Conservation (phyloP, 306 rosid genomes). For the Acacia crassicarpa region DNA sequence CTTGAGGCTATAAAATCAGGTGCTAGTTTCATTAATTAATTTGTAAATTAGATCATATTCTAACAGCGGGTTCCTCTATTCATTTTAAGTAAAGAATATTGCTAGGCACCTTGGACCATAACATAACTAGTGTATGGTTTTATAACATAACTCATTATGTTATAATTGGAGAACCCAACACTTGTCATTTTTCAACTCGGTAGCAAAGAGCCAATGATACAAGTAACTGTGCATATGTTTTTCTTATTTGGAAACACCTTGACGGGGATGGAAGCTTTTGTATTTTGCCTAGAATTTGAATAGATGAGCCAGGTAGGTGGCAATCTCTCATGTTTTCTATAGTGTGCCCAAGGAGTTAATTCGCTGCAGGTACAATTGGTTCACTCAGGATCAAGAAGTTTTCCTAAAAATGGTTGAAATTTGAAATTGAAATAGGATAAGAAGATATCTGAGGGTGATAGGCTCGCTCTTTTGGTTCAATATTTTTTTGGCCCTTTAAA, state of each 20-base stretch:
- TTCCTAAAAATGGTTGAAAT: neutral
- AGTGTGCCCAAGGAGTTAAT: neutral
- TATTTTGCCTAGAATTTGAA: neutral
- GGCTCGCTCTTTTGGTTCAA: slow-evolving; percentile 7
- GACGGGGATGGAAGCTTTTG: neutral
- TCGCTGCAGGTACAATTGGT: neutral
- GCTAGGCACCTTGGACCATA: neutral
- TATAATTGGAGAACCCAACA: neutral
- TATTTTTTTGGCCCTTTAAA: neutral
- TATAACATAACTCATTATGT: neutral
- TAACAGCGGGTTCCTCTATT: neutral
- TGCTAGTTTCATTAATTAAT: neutral
- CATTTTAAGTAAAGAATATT: neutral
- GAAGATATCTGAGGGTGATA: neutral
- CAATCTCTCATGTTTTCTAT: neutral
- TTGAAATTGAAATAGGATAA: neutral
- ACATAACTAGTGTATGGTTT: neutral
- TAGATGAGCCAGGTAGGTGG: neutral
- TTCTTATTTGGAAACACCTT: neutral
- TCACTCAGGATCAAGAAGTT: neutral
- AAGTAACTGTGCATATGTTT: neutral
- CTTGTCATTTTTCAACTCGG: neutral
- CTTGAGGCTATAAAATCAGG: neutral
- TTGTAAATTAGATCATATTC: neutral
- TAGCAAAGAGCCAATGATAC: neutral